A percentile compares a stretch with the other conserved stretches of the same genome.
Conservation (phyloP, 1,284 basidiomycete species). For the Testicularia cyperi region DNA sequence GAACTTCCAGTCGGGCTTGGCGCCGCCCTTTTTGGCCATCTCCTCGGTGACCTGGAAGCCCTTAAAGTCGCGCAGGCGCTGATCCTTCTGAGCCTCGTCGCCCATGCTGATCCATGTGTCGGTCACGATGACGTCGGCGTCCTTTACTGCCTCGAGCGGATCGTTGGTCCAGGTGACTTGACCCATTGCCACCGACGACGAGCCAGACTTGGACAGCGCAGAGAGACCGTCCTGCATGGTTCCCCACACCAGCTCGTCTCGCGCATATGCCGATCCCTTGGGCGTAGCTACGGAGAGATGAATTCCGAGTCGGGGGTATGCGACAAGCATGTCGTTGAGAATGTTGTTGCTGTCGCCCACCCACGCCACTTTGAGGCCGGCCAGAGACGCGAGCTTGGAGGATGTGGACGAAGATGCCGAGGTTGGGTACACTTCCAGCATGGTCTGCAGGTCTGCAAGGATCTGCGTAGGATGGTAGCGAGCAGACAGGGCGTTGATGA, state of each 20-base stretch:
- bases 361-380: conserved; percentile 68
- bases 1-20: conserved; percentile 88
- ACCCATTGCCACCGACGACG: conserved; percentile 57
- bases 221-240: conserved; percentile 55
- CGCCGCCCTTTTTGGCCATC: conserved; percentile 67
- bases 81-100: conserved; percentile 89
- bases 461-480: conserved; percentile 96
- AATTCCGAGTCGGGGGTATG: conserved; percentile 88
- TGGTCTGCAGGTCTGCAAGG: conserved; percentile 86
- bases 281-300: conserved; percentile 80
- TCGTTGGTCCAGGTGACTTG: conserved; percentile 74
- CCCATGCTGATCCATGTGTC: conserved; percentile 83
- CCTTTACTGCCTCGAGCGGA: conserved; percentile 81
- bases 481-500: conserved; percentile 91
- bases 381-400: conserved; percentile 47
- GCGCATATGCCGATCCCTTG: conserved; percentile 68
- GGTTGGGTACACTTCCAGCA: conserved; percentile 68
- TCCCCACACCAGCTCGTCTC: conserved; percentile 74
- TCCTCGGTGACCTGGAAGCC: conserved; percentile 92
- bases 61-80: conserved; percentile 80
- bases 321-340: conserved; percentile 93
- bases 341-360: conserved; percentile 96
- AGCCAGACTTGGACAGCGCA: conserved; percentile 56
- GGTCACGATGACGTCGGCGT: conserved; percentile 90
- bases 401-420: conserved; percentile 65